Base-by-base conservation (phyloP, 1,139 yeast genomes). In the Meyerozyma athensensis region DNA sequence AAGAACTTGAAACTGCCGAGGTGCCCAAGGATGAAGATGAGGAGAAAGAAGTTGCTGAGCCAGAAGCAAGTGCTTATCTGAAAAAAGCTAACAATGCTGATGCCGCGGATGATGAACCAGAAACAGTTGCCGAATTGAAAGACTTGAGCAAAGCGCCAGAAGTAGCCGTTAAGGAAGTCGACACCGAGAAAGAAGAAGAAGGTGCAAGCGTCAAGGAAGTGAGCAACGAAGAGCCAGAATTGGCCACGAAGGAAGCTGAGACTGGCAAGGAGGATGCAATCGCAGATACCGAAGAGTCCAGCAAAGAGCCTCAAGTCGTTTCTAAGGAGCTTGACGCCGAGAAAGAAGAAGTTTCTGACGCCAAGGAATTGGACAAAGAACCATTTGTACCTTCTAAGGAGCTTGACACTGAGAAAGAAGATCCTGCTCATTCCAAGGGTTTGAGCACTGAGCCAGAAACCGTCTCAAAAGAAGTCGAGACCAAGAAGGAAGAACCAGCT, bases 401-500 rank as follows among this genome's bases (percentile, higher is more conserved):
- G 26, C 17, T 21, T 9, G 37, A 23, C 20, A n/a, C 32, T 13
- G 19, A 36, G 21, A 31, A 40, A 38, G 39, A 36, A 36, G 36
- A 35, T 24, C n/a, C n/a, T n/a, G n/a, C n/a, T n/a, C n/a, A n/a
- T n/a, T n/a, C n/a, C n/a, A n/a, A n/a, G n/a, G n/a, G n/a, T n/a
- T n/a, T n/a, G n/a, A n/a, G n/a, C n/a, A 26, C 23, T 17, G 39
- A 33, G 21, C 40, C 31, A n/a, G 39, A 38, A 26, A 24, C 36
- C 24, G 38, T 33, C 23, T 42, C 28, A 26, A 35, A 39, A 12
- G 43, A 37, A 36, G 39, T 20, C 9, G 40, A 34, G 26, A 34
- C 36, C n/a, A 45, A 39, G 16, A 45, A 34, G 4, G 44, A 39
- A 8, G 41, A 36, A 9, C 30, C 42, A 8, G 40, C n/a, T 5